A percentile compares a stretch with the other conserved stretches of the same genome.
phyloP scores from a whole-genome alignment of 2,329 filamentous ascomycete genomes.

The Purpureocillium takamizusanense region DNA sequence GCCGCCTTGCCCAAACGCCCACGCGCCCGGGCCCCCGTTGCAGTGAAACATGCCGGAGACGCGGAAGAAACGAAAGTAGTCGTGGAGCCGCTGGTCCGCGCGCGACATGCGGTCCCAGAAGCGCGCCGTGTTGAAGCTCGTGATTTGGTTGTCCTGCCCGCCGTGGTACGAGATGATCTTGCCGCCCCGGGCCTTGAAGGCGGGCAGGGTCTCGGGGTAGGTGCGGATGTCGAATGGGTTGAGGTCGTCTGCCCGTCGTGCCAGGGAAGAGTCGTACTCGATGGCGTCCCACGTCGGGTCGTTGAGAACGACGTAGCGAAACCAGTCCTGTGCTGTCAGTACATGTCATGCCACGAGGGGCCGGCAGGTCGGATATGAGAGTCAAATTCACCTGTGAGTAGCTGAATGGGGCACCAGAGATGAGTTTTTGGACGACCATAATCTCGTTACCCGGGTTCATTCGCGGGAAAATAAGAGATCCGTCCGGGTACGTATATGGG shows the following conservation, averaged over 20 bases:
- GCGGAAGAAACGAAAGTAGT: slow-evolving; percentile 42
- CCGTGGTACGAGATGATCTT: slow-evolving; percentile 40
- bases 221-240: slow-evolving; percentile 30
- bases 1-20: slow-evolving; percentile 16
- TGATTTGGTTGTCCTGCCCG: slow-evolving; percentile 29
- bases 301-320: slow-evolving; percentile 29
- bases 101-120: slow-evolving; percentile 15
- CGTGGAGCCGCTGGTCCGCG: slow-evolving; percentile 19
- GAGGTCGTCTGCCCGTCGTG: slow-evolving; percentile 27
- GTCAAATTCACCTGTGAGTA: slow-evolving; percentile 11
- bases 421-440: slow-evolving; percentile 21
- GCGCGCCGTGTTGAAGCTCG: slow-evolving; percentile 16
- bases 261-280: slow-evolving; percentile 21
- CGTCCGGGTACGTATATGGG: slow-evolving; percentile 14
- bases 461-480: slow-evolving; percentile 28
- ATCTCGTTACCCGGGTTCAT: slow-evolving; percentile 40
- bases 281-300: slow-evolving; percentile 25
- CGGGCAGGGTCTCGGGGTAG: slow-evolving; percentile 26
- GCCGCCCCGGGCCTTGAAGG: slow-evolving; percentile 27
- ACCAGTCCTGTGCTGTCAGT: slow-evolving; percentile 16
- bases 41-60: slow-evolving; percentile 48
- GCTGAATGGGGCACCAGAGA: slow-evolving; percentile 19
- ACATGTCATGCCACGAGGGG: too few relatives aligned
- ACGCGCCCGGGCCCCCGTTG: slow-evolving; percentile 35
- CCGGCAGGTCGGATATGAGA: slow-evolving; percentile 16